These are phyloP conservation scores for Fusarium sp. DNA, from an alignment of 2,329 filamentous ascomycete genomes.

Conservation along the genomic window DNA sequence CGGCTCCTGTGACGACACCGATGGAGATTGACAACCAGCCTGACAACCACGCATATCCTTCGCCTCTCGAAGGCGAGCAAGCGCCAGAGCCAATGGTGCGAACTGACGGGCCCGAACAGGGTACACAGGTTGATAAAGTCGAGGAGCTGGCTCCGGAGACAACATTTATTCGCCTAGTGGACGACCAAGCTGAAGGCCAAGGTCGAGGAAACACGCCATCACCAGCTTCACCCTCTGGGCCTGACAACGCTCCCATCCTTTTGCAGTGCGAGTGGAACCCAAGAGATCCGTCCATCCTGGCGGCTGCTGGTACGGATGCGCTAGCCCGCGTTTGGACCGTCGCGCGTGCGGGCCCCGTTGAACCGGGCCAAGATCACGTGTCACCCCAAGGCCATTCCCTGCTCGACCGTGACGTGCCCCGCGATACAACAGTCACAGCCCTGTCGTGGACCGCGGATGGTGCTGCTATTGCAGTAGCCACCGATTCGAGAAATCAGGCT, in stretches of 20 bases:
- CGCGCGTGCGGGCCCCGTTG: slow-evolving; percentile 62
- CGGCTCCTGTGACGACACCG: slow-evolving; percentile 58
- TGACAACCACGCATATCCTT: slow-evolving; percentile 72
- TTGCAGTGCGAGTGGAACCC: slow-evolving; percentile 78
- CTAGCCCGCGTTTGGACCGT: slow-evolving; percentile 76
- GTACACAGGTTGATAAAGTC: slow-evolving; percentile 73
- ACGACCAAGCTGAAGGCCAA: slow-evolving; percentile 54
- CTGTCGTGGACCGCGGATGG: slow-evolving; percentile 71
- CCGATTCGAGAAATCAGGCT: slow-evolving; percentile 62
- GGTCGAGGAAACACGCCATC: slow-evolving; percentile 48
- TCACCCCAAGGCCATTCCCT: slow-evolving; percentile 54
- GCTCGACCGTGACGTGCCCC: slow-evolving; percentile 64
- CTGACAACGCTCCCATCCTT: slow-evolving; percentile 68
- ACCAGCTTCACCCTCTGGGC: slow-evolving; percentile 52
- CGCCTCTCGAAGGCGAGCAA: slow-evolving; percentile 69
- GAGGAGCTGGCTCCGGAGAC: slow-evolving; percentile 69
- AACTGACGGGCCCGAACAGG: slow-evolving; percentile 72
- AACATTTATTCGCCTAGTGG: slow-evolving; percentile 68
- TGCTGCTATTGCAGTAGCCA: slow-evolving; percentile 66
- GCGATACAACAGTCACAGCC: slow-evolving; percentile 65
- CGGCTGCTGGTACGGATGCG: slow-evolving; percentile 75
- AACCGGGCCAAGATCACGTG: slow-evolving; percentile 56
- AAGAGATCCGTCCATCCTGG: slow-evolving; percentile 71
- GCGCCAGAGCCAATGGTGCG: slow-evolving; percentile 63
- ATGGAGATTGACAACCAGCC: slow-evolving; percentile 69